Evolutionary conservation across 2,329 filamentous ascomycete genomes (phyloP).

Genomic region (Epichloe hybrida): DNA sequence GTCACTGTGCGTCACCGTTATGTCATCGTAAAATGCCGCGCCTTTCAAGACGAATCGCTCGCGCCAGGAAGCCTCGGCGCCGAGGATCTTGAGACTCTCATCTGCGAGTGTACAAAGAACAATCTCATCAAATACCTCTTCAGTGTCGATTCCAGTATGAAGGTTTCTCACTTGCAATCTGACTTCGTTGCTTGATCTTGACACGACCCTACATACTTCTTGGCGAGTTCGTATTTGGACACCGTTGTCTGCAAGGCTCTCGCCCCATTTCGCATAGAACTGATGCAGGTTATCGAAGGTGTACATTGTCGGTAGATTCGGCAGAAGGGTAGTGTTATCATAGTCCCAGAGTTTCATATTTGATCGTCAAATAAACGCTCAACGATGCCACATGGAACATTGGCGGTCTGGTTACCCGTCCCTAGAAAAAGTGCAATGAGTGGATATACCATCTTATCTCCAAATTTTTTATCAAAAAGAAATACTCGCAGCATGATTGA

Average conservation of each 20-base stretch:
- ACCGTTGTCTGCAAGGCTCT: slow-evolving; percentile 37
- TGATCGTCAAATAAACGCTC: slow-evolving; percentile 43
- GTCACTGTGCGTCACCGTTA: slow-evolving; percentile 58
- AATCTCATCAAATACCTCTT: slow-evolving; percentile 50
- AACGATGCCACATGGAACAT: slow-evolving; percentile 56
- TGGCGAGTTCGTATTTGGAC: slow-evolving; percentile 43
- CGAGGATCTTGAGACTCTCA: slow-evolving; percentile 47
- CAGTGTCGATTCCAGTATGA: slow-evolving; percentile 33
- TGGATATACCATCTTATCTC: slow-evolving; percentile 56
- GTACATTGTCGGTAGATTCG: slow-evolving; percentile 51
- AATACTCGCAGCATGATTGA: slow-evolving; percentile 53
- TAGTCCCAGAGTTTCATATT: slow-evolving; percentile 49
- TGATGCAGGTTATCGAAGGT: slow-evolving; percentile 49
- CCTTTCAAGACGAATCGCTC: slow-evolving; percentile 58
- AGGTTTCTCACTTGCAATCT: slow-evolving; percentile 38
- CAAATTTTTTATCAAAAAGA: slow-evolving; percentile 55
- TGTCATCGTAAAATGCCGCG: slow-evolving; percentile 55
- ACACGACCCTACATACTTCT: slow-evolving; percentile 38
- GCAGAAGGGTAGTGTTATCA: slow-evolving; percentile 38
- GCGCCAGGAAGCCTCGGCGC: slow-evolving; percentile 40
- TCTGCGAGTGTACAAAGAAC: slow-evolving; percentile 54
- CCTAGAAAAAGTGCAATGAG: slow-evolving; percentile 62
- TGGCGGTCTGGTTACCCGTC: slow-evolving; percentile 60
- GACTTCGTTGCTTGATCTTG: slow-evolving; percentile 37
- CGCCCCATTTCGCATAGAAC: slow-evolving; percentile 48